Conservation (phyloP, 495 filamentous ascomycete species). For the Tuber brumale region DNA sequence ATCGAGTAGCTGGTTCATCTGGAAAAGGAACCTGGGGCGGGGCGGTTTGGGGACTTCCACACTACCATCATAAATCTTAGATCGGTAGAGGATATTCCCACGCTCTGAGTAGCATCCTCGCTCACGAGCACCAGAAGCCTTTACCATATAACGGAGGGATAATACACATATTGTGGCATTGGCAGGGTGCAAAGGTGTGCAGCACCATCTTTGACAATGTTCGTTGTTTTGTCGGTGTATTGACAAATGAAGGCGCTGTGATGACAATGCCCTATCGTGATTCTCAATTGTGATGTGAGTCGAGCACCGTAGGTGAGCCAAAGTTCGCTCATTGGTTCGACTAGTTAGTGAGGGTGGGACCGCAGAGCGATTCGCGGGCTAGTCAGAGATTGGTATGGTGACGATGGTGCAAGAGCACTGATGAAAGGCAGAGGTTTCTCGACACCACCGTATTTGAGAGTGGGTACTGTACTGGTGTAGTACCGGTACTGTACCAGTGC, state of each 20-base stretch:
- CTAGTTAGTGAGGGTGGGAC: not conserved
- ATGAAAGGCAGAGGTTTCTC: too few species aligned
- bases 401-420: not conserved
- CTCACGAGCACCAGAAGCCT: not conserved
- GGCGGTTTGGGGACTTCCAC: not conserved
- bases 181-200: not conserved
- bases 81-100: not conserved
- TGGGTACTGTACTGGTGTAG: too few species aligned
- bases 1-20: not conserved
- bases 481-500: too few species aligned
- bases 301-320: not conserved
- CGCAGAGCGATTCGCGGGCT: not conserved
- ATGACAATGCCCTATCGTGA: not conserved
- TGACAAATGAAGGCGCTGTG: not conserved
- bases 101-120: not conserved
- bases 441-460: too few species aligned
- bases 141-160: not conserved
- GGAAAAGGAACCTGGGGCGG: too few species aligned
- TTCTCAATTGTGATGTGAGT: not conserved
- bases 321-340: not conserved
- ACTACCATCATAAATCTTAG: not conserved
- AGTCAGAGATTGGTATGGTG: too few species aligned
- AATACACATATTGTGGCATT: not conserved
- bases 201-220: not conserved
- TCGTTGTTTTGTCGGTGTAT: not conserved